Percentiles rank a stretch among this genome's conserved stretches.
These are phyloP conservation scores for Myxozyma udenii DNA, from an alignment of 805 yeast genomes.

Conservation along the genomic window DNA sequence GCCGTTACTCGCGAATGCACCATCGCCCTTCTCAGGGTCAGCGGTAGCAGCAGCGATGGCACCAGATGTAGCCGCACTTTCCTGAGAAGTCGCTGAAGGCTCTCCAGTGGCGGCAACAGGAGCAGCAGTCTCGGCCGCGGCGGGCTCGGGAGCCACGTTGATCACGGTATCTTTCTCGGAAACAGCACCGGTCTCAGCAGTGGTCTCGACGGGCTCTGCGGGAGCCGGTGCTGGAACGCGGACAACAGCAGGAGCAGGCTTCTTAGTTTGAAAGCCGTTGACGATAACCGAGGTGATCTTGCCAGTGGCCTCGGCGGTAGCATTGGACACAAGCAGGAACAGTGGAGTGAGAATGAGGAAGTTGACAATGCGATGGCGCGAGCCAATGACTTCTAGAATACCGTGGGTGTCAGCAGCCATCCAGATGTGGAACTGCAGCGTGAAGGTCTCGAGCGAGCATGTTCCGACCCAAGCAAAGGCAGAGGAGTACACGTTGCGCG, in stretches of 20 bases:
- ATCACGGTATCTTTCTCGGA: neutral
- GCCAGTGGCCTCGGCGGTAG: constrained; percentile 27
- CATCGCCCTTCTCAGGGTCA: constrained; percentile 16
- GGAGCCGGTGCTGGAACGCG: constrained; percentile 2
- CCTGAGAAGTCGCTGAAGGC: neutral
- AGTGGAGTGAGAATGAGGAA: constrained; percentile 24
- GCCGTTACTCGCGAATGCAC: constrained; percentile 7
- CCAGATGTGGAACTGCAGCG: constrained; percentile 33
- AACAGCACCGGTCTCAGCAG: neutral
- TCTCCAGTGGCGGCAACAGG: neutral
- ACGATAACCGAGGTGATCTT: constrained; percentile 21
- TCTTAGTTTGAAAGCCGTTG: constrained; percentile 13
- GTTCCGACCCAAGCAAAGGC: constrained; percentile 32
- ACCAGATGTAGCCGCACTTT: neutral
- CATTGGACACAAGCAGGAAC: constrained; percentile 21
- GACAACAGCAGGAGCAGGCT: constrained; percentile 8
- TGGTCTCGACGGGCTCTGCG: neutral
- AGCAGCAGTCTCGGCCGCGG: neutral
- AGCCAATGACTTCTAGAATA: constrained; percentile 17
- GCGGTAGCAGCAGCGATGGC: neutral
- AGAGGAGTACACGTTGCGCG: constrained; percentile 29
- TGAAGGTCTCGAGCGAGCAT: constrained; percentile 33
- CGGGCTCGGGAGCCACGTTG: neutral
- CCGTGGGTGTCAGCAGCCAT: constrained; percentile 34
- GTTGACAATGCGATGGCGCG: constrained; percentile 7